Evolutionary conservation across 2,329 filamentous ascomycete species (phyloP).

Genomic region (Fusarium buharicum): DNA sequence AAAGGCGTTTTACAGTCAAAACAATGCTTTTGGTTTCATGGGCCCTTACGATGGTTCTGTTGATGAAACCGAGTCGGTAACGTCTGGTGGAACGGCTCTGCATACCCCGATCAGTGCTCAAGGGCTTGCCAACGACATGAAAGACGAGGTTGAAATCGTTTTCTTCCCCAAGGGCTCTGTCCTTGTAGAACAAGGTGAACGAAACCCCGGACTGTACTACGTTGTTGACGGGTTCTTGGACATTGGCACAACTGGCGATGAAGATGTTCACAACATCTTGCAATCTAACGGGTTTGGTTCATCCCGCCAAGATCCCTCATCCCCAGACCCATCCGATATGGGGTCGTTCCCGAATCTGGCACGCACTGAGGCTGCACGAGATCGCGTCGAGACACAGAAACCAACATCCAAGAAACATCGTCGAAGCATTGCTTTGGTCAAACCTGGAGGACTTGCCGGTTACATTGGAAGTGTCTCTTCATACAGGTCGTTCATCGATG

Average conservation of each 20-base stretch:
- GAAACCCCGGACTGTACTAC: slow-evolving; percentile 97
- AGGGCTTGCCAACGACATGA: slow-evolving; percentile 79
- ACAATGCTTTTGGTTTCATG: slow-evolving; percentile 89
- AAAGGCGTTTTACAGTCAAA: slow-evolving; percentile 76
- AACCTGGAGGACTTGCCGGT: slow-evolving; percentile 91
- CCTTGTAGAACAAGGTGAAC: slow-evolving; percentile 93
- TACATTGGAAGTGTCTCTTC: slow-evolving; percentile 96
- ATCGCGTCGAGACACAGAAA: slow-evolving; percentile 55
- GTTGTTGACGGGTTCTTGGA: slow-evolving; percentile 97
- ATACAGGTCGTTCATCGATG: slow-evolving; percentile 95
- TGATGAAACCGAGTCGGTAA: slow-evolving; percentile 88
- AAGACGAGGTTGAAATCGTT: slow-evolving; percentile 94
- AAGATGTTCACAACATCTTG: slow-evolving; percentile 49
- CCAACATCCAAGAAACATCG: slow-evolving; percentile 58
- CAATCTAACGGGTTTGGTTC: slow-evolving; percentile 44
- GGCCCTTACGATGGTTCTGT: slow-evolving; percentile 78
- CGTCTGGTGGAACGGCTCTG: slow-evolving; percentile 73
- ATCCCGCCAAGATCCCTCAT: slow-evolving; percentile 31
- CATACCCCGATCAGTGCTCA: slow-evolving; percentile 72
- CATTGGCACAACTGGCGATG: slow-evolving; percentile 76
- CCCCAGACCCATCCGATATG: slow-evolving; percentile 39
- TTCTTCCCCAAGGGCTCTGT: slow-evolving; percentile 96
- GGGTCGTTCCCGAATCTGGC: slow-evolving; percentile 46
- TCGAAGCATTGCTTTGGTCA: slow-evolving; percentile 87
- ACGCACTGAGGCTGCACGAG: slow-evolving; percentile 45